Conservation (phyloP, 2,329 filamentous ascomycete species). For the Chaetomium strumarium region DNA sequence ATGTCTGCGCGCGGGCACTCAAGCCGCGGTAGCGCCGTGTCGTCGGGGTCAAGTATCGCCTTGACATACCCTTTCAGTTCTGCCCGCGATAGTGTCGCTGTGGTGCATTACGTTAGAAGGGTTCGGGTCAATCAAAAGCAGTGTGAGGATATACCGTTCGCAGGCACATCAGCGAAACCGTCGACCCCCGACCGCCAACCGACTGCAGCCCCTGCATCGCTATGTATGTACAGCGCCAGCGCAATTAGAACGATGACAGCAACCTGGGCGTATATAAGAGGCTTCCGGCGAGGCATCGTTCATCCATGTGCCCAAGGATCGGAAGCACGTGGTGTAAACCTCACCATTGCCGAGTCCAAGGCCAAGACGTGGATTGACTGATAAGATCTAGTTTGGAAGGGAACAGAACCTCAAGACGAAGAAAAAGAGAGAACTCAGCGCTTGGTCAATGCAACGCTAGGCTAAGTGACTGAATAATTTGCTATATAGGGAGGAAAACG, state of each 20-base stretch:
- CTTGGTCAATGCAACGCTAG: no score
- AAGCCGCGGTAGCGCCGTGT: slow-evolving; percentile 10
- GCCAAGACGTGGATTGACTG: not conserved
- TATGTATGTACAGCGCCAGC: not conserved
- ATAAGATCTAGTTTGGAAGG: no score
- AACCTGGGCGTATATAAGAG: not conserved
- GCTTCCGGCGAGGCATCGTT: not conserved
- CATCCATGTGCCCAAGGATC: no score
- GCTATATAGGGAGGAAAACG: no score
- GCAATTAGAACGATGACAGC: not conserved
- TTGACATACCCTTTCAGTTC: slow-evolving; percentile 14
- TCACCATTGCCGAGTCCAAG: not conserved
- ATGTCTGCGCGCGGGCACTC: slow-evolving; percentile 4
- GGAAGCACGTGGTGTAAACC: not conserved
- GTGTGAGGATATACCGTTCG: not conserved
- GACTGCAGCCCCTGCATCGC: not conserved
- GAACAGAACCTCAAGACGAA: no score
- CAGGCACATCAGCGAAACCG: not conserved
- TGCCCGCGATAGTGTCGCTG: not conserved
- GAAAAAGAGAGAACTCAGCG: no score
- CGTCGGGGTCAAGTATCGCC: slow-evolving; percentile 14
- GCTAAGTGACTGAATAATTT: no score
- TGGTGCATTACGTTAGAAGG: not conserved
- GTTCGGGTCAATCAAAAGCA: not conserved
- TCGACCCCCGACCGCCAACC: not conserved